Base-by-base conservation (phyloP, 371 early-diverging fungal species). In the Dichotomocladium elegans region DNA sequence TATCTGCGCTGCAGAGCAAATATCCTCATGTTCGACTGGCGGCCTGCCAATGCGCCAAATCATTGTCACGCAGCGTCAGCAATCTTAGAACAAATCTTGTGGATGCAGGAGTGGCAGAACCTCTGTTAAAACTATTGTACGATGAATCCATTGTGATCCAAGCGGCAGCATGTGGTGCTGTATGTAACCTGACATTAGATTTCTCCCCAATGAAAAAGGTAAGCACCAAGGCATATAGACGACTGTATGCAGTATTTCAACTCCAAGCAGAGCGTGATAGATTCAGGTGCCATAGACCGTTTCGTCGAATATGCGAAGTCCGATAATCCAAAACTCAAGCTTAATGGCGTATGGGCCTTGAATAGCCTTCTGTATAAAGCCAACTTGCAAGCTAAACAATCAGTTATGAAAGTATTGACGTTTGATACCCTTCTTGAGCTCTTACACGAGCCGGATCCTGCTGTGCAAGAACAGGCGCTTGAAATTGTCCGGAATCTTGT, bases 161-260 rank as follows among this genome's bases (percentile, higher is more conserved):
- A 48, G 81, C 81, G 27, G 81, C 83, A 15, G 93, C 93, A 2
- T 85, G 83, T 28, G 92, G 91, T 2, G 88, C 91, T 0, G 58
- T 94, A 10, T 92, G 95, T 67, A 94, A 94, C 54, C 74, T 94
- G 35, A 90, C 91, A 1, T 68, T 94, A 14, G 92, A 92, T 41
- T 91, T 94, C 51, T 87, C 89, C 9, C 93, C 95, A 0, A 91
- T 94, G 90, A 92, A 90, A 55, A 83, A 83, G 61, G 78, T 77
- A 64, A 43, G 11, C 12, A 29, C 10, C 26, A 8, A 30, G 24
- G 22, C 17, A 6, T 14, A 33, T 47, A 17, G 1, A 1, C 35
- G 11, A 11, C 33, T 47, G 33, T 50, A 28, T 21, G 24, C 17
- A 12, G 19, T 4, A 42, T 24, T 24, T 1, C 14, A 33, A 33